Conservation (phyloP, 192 early-diverging fungal genomes). For the Gryganskiella cystojenkinii region DNA sequence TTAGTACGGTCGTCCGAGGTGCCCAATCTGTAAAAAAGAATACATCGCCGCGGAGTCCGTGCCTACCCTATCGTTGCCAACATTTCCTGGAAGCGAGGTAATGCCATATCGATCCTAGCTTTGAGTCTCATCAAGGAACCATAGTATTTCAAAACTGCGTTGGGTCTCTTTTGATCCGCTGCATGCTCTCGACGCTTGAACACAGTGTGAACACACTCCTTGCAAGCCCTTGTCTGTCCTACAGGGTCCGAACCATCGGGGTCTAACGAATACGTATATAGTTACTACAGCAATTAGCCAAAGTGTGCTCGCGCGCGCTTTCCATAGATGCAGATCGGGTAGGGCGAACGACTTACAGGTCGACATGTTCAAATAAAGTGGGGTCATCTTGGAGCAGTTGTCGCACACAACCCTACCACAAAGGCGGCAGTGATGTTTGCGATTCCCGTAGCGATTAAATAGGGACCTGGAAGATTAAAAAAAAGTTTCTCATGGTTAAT, state of each 20-base stretch:
- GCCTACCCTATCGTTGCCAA: conserved; percentile 62
- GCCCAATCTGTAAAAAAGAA: background rate
- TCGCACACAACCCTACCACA: conserved; percentile 76
- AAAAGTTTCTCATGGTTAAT: no score
- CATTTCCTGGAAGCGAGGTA: conserved; percentile 71
- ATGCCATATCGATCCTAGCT: conserved; percentile 59
- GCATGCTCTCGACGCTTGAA: conserved; percentile 56
- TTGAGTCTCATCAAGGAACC: conserved; percentile 40
- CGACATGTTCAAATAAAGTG: conserved; percentile 54
- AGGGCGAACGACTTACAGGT: conserved; percentile 41
- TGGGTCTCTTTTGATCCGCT: conserved; percentile 36
- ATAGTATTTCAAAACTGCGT: conserved; percentile 42
- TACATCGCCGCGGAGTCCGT: background rate
- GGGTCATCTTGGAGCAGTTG: conserved; percentile 64
- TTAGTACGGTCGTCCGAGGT: background rate
- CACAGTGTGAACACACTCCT: conserved; percentile 66
- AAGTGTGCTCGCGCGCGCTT: no score
- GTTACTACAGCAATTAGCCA: no score
- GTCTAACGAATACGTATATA: conserved; percentile 24
- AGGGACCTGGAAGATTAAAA: conserved; percentile 17
- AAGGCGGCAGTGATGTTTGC: conserved; percentile 79
- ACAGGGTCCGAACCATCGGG: conserved; percentile 56
- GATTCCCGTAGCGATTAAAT: conserved; percentile 65
- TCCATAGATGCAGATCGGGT: no score
- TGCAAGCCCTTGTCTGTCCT: conserved; percentile 67